Evolutionary conservation across 2,329 filamentous ascomycete genomes (phyloP), one percentile per base, ranked within the genome.

Genomic region (Keithomyces neogunnii): DNA sequence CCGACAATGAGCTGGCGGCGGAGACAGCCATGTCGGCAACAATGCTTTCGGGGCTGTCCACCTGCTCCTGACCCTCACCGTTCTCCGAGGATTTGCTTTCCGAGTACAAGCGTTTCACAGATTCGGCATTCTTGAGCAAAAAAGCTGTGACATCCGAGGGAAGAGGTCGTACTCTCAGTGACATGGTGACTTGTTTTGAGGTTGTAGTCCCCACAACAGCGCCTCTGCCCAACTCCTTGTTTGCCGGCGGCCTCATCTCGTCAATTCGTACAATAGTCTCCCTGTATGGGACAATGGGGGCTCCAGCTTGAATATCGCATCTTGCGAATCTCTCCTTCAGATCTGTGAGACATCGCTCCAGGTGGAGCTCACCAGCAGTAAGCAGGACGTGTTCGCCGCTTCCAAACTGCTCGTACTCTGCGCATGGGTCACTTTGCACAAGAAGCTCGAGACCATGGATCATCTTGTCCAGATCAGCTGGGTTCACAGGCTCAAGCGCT

Each of bases 301-400:
- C 88, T 51, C 93, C 91, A 31, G 89, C 89, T 63, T 97, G 92
- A 49, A 99, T 91, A 58, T 97, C 92, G 64, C 95, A 97, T 56
- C 83, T 85, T 5, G 93, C 92, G 64, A 96, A 99, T 4, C 93
- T 79, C 64, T 99, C 93, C 55, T 89, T 81, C 30, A 99, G 75
- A 72, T 99, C 93, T 49, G 93, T 96, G 53, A 99, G 69, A 65
- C 93, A 99, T 51, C 93, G 78, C 69, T 99, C 93, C 3, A 99
- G 76, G 70, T 99, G 93, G 58, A 99, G 66, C 68, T 99, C 93
- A 50, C 93, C 93, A 5, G 93, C 93, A 1, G 93, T 97, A 38
- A 96, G 70, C 28, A 99, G 82, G 42, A 99, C 93, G 67, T 99
- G 93, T 69, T 99, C 93, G 51, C 93, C 93, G 59, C 86, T 96